Conservation (phyloP, 2,329 filamentous ascomycete genomes). For the Helotiales sp. region DNA sequence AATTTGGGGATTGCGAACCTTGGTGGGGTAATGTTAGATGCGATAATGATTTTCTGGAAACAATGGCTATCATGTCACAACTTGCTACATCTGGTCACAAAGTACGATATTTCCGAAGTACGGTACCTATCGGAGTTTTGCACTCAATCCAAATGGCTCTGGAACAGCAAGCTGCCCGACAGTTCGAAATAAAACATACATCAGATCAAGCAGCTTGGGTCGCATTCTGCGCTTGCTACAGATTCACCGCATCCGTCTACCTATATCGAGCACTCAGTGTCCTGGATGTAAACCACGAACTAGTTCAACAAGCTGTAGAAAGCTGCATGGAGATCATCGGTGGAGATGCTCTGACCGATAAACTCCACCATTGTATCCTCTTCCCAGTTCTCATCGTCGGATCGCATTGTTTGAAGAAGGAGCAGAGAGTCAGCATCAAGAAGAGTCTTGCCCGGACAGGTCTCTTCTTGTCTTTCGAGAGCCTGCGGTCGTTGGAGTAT, state of each 20-base stretch:
- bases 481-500: slow-evolving; percentile 32
- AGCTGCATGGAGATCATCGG: slow-evolving; percentile 47
- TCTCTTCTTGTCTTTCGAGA: slow-evolving; percentile 37
- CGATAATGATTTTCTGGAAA: slow-evolving; percentile 43
- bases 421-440: slow-evolving; percentile 40
- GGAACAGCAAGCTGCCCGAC: slow-evolving; percentile 35
- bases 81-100: slow-evolving; percentile 45
- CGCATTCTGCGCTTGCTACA: slow-evolving; percentile 46
- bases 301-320: slow-evolving; percentile 49
- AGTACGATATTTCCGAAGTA: slow-evolving; percentile 34
- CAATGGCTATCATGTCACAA: slow-evolving; percentile 42
- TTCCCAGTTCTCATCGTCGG: slow-evolving; percentile 48
- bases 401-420: slow-evolving; percentile 42
- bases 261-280: slow-evolving; percentile 51
- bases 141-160: slow-evolving; percentile 36
- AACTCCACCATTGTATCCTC: slow-evolving; percentile 48
- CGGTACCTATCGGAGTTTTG: slow-evolving; percentile 36
- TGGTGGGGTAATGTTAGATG: slow-evolving; percentile 48
- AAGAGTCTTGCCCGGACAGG: slow-evolving; percentile 35
- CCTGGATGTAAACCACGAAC: slow-evolving; percentile 45
- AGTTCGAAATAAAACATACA: slow-evolving; percentile 23
- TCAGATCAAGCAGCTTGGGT: slow-evolving; percentile 42
- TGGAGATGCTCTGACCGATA: slow-evolving; percentile 45
- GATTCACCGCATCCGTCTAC: slow-evolving; percentile 47
- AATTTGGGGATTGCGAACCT: slow-evolving; percentile 47